Evolutionary conservation across 306 rosid species (phyloP).

Genomic region (Aeschynomene evenia): DNA sequence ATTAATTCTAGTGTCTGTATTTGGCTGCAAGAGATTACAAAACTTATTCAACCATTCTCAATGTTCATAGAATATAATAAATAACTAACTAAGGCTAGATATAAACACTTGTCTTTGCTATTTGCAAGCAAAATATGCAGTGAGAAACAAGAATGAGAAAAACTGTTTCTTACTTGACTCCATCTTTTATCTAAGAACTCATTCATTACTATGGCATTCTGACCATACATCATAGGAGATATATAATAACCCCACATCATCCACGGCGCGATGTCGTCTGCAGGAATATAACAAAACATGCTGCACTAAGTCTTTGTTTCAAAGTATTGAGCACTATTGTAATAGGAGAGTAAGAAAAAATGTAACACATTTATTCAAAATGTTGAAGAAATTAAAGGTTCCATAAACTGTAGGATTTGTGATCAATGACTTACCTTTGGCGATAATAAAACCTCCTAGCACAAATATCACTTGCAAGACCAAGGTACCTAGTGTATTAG

Average conservation of each 20-base stretch:
- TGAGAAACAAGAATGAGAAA: neutral
- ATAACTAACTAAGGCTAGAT: neutral
- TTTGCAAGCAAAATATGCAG: neutral
- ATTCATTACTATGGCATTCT: conserved; percentile 68
- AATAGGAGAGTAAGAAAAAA: neutral
- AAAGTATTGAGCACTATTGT: neutral
- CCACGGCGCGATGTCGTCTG: conserved; percentile 71
- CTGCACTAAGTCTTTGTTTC: neutral
- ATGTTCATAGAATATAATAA: neutral
- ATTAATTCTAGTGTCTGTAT: conserved; percentile 35
- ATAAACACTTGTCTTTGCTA: neutral
- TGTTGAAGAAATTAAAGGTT: neutral
- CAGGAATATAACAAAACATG: neutral
- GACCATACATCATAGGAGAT: conserved; percentile 86
- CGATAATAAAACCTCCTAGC: conserved; percentile 58
- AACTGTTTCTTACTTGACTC: conserved; percentile 43
- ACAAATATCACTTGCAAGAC: conserved; percentile 41
- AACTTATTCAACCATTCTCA: neutral
- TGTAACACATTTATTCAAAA: neutral
- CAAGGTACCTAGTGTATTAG: conserved; percentile 49
- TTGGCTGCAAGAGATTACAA: conserved; percentile 43
- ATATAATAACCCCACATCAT: conserved; percentile 74
- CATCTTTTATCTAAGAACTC: conserved; percentile 80
- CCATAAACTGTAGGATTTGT: neutral
- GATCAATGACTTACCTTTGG: conserved; percentile 42